Conservation (phyloP, 495 filamentous ascomycete species). For the Podospora pseudopauciseta region DNA sequence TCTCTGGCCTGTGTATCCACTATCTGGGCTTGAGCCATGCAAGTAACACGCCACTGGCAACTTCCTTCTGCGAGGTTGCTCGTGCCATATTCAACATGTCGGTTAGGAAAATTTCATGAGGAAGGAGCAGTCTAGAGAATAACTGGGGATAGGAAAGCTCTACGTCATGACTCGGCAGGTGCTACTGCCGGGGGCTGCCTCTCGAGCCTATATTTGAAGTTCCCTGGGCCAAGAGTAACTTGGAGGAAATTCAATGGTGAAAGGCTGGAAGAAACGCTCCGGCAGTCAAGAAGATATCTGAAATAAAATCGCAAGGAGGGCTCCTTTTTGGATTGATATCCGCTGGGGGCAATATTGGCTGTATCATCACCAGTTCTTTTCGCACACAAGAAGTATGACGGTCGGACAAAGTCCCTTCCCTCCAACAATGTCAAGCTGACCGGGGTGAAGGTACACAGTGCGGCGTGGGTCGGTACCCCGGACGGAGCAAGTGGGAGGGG, state of each 20-base stretch:
- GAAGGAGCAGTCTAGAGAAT: background rate
- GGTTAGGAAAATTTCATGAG: background rate
- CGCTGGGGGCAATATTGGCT: background rate
- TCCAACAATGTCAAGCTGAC: background rate
- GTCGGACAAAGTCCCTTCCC: too few relatives aligned
- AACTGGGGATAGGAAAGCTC: background rate
- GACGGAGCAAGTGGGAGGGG: background rate
- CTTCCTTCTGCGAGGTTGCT: background rate
- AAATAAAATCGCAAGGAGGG: background rate
- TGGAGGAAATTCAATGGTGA: background rate
- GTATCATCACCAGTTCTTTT: background rate
- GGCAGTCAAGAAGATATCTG: background rate
- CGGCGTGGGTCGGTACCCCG: background rate
- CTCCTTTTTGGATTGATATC: background rate
- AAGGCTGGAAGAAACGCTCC: background rate
- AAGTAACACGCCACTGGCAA: conserved; percentile 11
- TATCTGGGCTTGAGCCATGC: conserved; percentile 3
- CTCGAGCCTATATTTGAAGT: background rate
- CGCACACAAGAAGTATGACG: background rate
- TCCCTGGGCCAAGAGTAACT: background rate
- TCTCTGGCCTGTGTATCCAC: conserved; percentile 10
- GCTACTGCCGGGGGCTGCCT: background rate
- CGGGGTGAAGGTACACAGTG: background rate
- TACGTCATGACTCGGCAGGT: conserved; percentile 7
- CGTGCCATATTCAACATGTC: background rate